A percentile compares a stretch with the other conserved stretches of the same genome.
phyloP scores from a whole-genome alignment of 768 basidiomycete genomes.

The Astraeus odoratus region DNA sequence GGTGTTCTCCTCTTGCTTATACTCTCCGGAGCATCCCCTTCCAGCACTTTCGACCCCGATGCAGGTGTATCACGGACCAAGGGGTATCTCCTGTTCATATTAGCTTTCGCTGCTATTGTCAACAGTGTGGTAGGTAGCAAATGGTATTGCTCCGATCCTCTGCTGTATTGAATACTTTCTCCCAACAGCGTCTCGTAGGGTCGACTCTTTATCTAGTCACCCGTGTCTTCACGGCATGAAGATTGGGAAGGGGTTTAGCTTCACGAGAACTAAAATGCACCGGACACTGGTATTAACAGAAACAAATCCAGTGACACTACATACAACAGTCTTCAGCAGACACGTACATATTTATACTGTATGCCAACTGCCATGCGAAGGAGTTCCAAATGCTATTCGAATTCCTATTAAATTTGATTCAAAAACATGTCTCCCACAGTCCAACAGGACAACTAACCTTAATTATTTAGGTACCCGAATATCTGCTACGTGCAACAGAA shows the following conservation, averaged over 20 bases:
- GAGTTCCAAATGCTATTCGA: too few species aligned
- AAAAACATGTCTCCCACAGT: too few species aligned
- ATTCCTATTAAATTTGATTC: too few species aligned
- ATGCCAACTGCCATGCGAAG: too few species aligned
- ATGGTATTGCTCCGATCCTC: neutral
- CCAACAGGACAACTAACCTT: too few species aligned
- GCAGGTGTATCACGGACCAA: slow-evolving; percentile 52
- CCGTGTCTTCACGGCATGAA: slow-evolving; percentile 46
- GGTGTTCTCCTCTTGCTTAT: slow-evolving; percentile 66
- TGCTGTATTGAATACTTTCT: slow-evolving; percentile 18
- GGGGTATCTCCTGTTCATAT: slow-evolving; percentile 72
- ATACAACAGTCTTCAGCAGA: neutral
- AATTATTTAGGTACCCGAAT: too few species aligned
- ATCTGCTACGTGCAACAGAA: too few species aligned
- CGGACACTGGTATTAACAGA: too few species aligned
- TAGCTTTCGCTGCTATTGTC: slow-evolving; percentile 75
- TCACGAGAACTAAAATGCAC: too few species aligned
- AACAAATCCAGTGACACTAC: neutral
- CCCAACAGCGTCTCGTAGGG: slow-evolving; percentile 46
- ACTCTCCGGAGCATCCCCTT: slow-evolving; percentile 48
- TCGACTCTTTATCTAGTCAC: slow-evolving; percentile 50
- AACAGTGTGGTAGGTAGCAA: slow-evolving; percentile 46
- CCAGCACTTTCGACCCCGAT: slow-evolving; percentile 51
- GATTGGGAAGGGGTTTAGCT: neutral
- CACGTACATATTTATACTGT: too few species aligned